Percentiles rank a stretch among this genome's conserved stretches.
These are phyloP conservation scores for Bryum argenteum DNA, from an alignment of 225 moss, liverwort and hornwort species.

Conservation along the genomic window DNA sequence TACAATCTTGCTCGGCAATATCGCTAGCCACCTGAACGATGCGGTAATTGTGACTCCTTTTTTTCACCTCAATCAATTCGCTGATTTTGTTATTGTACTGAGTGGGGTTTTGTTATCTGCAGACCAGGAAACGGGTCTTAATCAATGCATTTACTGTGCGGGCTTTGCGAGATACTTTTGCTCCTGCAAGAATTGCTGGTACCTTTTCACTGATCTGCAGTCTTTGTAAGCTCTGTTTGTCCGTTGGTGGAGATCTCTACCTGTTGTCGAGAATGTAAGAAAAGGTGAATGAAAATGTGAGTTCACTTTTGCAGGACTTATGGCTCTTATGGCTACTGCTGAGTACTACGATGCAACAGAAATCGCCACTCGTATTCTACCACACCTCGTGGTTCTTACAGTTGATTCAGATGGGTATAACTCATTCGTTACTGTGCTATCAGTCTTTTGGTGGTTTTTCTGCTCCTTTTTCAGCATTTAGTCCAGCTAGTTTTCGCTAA, in stretches of 20 bases:
- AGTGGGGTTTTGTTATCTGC: slow-evolving; percentile 22
- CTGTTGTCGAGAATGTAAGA: neutral
- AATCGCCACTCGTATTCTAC: slow-evolving; percentile 92
- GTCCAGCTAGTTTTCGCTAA: slow-evolving; percentile 1
- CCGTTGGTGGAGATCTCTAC: neutral
- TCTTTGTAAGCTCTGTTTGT: neutral
- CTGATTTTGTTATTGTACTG: slow-evolving; percentile 5
- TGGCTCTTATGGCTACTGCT: slow-evolving; percentile 89
- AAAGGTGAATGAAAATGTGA: slow-evolving; percentile 5
- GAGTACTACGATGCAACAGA: slow-evolving; percentile 88
- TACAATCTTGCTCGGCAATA: slow-evolving; percentile 95
- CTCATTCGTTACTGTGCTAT: slow-evolving; percentile 9
- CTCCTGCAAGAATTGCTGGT: slow-evolving; percentile 97
- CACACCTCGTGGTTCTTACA: slow-evolving; percentile 89
- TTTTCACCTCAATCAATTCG: neutral
- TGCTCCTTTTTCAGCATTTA: neutral
- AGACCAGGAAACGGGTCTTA: slow-evolving; percentile 95
- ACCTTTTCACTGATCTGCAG: slow-evolving; percentile 20
- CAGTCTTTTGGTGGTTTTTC: neutral
- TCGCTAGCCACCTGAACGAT: slow-evolving; percentile 90
- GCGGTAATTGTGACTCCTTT: slow-evolving; percentile 46
- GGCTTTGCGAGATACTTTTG: slow-evolving; percentile 84
- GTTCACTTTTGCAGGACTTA: slow-evolving; percentile 64
- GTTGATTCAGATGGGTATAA: slow-evolving; percentile 82
- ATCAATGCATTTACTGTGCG: slow-evolving; percentile 97